Conservation (phyloP, 2,329 filamentous ascomycete species). For the Colletotrichum destructivum region DNA sequence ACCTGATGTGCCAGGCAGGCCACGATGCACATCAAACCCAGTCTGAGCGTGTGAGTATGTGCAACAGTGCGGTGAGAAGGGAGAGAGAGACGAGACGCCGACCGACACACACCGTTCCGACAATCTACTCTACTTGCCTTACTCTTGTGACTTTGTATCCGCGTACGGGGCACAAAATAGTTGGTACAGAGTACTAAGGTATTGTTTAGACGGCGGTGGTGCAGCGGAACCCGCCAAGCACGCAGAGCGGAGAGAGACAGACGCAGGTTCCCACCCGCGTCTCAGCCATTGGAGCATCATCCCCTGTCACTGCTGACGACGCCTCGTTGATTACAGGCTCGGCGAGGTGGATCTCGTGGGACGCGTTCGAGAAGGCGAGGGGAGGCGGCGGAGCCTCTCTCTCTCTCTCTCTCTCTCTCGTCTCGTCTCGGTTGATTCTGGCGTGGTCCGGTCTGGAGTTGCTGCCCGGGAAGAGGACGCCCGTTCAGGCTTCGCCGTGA, state of each 20-base stretch:
- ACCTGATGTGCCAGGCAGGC: too few species aligned
- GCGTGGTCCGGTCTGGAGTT: conserved; percentile 12
- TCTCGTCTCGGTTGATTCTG: conserved; percentile 19
- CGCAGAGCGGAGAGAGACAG: conserved; percentile 34
- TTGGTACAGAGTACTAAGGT: too few species aligned
- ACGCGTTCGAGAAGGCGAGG: conserved; percentile 33
- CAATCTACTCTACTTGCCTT: too few species aligned
- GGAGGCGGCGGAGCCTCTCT: conserved; percentile 6
- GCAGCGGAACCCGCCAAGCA: conserved; percentile 35
- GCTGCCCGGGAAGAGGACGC: too few species aligned
- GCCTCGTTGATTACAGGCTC: conserved; percentile 41
- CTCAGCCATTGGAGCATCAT: conserved; percentile 13
- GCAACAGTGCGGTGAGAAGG: too few species aligned
- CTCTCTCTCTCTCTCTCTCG: neutral
- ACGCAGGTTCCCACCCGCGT: conserved; percentile 15
- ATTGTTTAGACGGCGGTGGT: neutral
- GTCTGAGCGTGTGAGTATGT: too few species aligned
- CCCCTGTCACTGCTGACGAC: conserved; percentile 41
- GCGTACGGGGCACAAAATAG: too few species aligned
- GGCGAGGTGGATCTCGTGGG: conserved; percentile 37
- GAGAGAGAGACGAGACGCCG: too few species aligned
- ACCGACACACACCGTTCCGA: too few species aligned
- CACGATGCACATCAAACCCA: too few species aligned
- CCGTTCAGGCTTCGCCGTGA: too few species aligned
- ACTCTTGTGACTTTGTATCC: too few species aligned